Conservation (phyloP, 495 filamentous ascomycete genomes). For the Aspergillus affinis region DNA sequence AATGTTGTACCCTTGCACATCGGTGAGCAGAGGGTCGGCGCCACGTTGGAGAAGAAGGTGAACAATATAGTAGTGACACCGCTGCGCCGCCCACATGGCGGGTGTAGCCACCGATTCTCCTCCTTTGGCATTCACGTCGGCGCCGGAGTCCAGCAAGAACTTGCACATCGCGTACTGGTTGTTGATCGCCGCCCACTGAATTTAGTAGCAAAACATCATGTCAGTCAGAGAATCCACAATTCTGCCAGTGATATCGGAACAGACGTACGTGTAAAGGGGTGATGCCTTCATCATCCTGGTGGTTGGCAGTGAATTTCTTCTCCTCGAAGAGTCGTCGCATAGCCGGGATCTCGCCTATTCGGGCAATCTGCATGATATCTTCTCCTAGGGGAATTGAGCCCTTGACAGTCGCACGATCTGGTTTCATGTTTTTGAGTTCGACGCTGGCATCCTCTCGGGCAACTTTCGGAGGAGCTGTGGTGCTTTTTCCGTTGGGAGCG, state of each 20-base stretch:
- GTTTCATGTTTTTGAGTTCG: constrained; percentile 67
- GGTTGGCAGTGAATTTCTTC: constrained; percentile 75
- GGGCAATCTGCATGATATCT: constrained; percentile 94
- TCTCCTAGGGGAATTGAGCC: constrained; percentile 61
- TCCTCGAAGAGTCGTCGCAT: constrained; percentile 87
- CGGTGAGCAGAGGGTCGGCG: constrained; percentile 83
- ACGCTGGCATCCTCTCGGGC: constrained; percentile 53
- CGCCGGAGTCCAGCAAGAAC: constrained; percentile 85
- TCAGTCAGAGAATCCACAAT: constrained; percentile 3
- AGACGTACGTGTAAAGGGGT: constrained; percentile 87
- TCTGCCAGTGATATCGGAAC: not conserved
- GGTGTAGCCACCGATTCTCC: constrained; percentile 92
- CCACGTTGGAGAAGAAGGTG: constrained; percentile 81
- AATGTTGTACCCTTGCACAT: constrained; percentile 94
- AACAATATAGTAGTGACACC: constrained; percentile 85
- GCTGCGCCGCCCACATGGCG: constrained; percentile 93
- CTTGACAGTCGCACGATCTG: constrained; percentile 34
- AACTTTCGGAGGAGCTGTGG: constrained; percentile 58
- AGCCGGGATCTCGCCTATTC: constrained; percentile 77
- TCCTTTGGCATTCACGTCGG: constrained; percentile 90
- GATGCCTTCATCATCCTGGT: constrained; percentile 86
- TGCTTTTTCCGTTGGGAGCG: constrained; percentile 53
- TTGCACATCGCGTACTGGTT: constrained; percentile 96
- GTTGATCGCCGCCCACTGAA: constrained; percentile 98
- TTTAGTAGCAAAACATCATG: constrained; percentile 8